Evolutionary conservation across 192 early-diverging fungal genomes (phyloP).

Genomic region (Backusella mclennaniae): DNA sequence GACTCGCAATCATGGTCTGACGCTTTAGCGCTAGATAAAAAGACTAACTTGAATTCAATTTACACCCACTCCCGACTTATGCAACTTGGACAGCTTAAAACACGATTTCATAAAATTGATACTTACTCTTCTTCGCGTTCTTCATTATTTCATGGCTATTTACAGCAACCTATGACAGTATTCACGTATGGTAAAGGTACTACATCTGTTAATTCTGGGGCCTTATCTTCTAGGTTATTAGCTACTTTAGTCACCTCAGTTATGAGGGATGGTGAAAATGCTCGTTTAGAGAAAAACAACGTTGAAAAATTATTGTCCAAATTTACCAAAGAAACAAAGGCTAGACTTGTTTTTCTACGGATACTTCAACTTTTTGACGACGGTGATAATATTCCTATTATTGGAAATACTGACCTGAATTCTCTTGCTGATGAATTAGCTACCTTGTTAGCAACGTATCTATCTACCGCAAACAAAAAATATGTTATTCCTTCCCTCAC

Average conservation of each 20-base stretch:
- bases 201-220: background rate
- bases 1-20: background rate
- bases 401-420: background rate
- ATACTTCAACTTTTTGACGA: background rate
- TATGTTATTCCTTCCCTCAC: background rate
- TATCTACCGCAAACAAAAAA: background rate
- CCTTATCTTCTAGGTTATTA: background rate
- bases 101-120: background rate
- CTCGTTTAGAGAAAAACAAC: background rate
- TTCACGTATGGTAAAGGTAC: background rate
- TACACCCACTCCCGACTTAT: background rate
- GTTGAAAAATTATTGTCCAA: background rate
- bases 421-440: background rate
- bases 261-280: background rate
- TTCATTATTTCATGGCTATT: constrained; percentile 3
- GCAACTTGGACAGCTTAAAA: constrained; percentile 2
- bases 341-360: background rate
- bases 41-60: background rate
- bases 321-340: background rate
- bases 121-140: background rate
- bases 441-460: background rate
- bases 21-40: background rate
- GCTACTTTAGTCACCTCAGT: background rate
- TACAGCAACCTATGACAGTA: background rate
- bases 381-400: background rate